These are phyloP conservation scores for Penicillium soppii DNA, from an alignment of 495 filamentous ascomycete species.

Conservation along the genomic window DNA sequence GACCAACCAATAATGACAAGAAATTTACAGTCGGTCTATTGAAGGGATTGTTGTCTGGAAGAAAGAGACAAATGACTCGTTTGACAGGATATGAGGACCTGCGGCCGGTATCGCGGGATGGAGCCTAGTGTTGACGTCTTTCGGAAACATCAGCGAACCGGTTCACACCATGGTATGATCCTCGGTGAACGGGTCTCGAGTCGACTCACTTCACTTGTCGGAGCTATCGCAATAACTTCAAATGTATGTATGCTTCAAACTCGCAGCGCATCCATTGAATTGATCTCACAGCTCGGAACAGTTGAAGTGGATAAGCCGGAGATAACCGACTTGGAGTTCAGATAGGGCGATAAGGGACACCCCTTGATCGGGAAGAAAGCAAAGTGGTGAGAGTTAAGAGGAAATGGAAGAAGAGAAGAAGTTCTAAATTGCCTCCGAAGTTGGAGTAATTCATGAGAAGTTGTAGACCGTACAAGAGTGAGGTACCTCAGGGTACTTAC, in stretches of 20 bases:
- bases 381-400: constrained; percentile 3
- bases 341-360: constrained; percentile 33
- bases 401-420: constrained; percentile 9
- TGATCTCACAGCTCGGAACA: constrained; percentile 4
- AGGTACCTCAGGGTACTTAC: constrained; percentile 25
- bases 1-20: constrained; percentile 24
- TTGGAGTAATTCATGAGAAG: constrained; percentile 2
- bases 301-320: constrained; percentile 31
- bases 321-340: constrained; percentile 35
- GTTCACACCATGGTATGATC: neutral
- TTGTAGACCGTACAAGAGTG: neutral
- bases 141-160: constrained; percentile 11
- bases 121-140: constrained; percentile 17
- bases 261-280: constrained; percentile 9
- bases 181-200: neutral
- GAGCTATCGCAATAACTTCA: constrained; percentile 3
- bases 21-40: constrained; percentile 18
- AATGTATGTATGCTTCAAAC: neutral
- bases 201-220: constrained; percentile 6
- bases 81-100: constrained; percentile 24
- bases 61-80: neutral
- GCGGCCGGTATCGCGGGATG: constrained; percentile 20
- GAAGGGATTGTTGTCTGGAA: constrained; percentile 1
- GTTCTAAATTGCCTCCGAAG: constrained; percentile 20
- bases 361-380: no score